These are phyloP conservation scores for Daldinia childiae DNA, from an alignment of 495 filamentous ascomycete genomes.

Conservation along the genomic window DNA sequence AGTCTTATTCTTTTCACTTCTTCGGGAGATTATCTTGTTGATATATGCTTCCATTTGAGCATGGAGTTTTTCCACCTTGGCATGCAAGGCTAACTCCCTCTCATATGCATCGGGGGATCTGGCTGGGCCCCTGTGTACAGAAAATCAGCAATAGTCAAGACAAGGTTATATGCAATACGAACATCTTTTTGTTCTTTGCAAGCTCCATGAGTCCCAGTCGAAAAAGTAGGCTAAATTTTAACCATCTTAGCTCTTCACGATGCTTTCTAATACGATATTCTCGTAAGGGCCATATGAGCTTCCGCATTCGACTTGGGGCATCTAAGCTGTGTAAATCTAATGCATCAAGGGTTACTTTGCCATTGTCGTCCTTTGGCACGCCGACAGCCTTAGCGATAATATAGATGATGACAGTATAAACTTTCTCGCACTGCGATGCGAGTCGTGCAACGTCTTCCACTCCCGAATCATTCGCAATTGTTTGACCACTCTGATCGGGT, in stretches of 20 bases:
- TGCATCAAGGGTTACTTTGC: slow-evolving; percentile 9
- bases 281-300: slow-evolving; percentile 30
- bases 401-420: slow-evolving; percentile 33
- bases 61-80: slow-evolving; percentile 12
- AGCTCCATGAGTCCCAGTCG: slow-evolving; percentile 29
- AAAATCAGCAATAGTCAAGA: neutral
- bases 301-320: slow-evolving; percentile 6
- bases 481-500: slow-evolving; percentile 6
- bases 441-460: slow-evolving; percentile 25
- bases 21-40: neutral
- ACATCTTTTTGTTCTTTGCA: slow-evolving; percentile 25
- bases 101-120: slow-evolving; percentile 7
- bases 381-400: slow-evolving; percentile 31
- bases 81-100: slow-evolving; percentile 10
- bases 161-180: neutral
- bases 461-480: slow-evolving; percentile 29
- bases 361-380: slow-evolving; percentile 13
- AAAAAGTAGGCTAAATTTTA: slow-evolving; percentile 33
- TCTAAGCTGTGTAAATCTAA: slow-evolving; percentile 12
- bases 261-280: slow-evolving; percentile 28
- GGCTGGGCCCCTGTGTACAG: slow-evolving; percentile 4
- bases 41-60: neutral
- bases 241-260: slow-evolving; percentile 27
- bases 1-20: neutral
- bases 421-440: slow-evolving; percentile 33